Evolutionary conservation across 2,329 filamentous ascomycete species (phyloP).

Genomic region (Cordyceps fumosorosea): DNA sequence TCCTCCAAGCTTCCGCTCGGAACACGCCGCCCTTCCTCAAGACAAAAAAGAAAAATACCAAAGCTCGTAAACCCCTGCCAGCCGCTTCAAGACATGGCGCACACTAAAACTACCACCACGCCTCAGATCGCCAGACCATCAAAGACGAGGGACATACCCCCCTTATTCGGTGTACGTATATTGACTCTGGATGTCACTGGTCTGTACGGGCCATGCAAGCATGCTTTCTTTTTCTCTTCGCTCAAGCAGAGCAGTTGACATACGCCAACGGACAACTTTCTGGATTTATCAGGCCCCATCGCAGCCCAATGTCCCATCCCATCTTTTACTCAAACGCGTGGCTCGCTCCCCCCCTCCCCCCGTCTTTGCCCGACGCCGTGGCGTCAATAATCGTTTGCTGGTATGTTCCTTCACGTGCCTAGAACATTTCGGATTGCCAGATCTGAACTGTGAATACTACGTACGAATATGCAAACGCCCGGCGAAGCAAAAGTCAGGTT

Average conservation of each 20-base stretch:
- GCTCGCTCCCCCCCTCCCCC: neutral
- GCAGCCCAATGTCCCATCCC: neutral
- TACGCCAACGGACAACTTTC: neutral
- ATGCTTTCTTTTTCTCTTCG: neutral
- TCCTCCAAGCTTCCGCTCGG: neutral
- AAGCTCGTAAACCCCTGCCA: neutral
- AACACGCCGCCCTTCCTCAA: neutral
- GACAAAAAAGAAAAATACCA: neutral
- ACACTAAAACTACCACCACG: neutral
- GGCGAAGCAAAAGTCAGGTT: neutral
- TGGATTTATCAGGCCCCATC: neutral
- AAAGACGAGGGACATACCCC: neutral
- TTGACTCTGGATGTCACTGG: neutral
- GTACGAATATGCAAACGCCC: no score
- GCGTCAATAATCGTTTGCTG: neutral
- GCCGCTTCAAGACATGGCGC: neutral
- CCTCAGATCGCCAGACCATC: neutral
- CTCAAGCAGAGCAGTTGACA: neutral
- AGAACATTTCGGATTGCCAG: neutral
- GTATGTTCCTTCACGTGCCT: neutral
- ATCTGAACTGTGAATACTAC: no score
- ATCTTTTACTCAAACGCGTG: neutral
- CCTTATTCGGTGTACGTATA: neutral
- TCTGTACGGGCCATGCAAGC: neutral
- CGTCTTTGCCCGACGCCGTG: neutral